Conservation (phyloP, 140 eudicot species). For the Oenanthe javanica region DNA sequence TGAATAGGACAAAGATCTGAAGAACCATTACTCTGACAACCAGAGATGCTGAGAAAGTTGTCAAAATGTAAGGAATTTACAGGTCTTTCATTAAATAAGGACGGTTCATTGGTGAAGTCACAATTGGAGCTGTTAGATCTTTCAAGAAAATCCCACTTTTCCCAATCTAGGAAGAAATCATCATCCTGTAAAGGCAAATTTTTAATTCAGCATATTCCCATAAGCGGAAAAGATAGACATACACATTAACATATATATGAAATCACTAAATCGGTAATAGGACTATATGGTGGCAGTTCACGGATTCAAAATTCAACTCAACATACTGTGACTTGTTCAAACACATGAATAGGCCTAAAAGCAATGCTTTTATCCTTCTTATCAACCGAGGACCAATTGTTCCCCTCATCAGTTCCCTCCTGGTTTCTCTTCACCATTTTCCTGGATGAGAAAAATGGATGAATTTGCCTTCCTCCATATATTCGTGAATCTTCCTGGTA, state of each 20-base stretch:
- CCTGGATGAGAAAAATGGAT: slow-evolving; percentile 73
- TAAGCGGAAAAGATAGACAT: too few relatives aligned
- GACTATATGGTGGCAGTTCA: background rate
- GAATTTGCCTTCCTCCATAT: slow-evolving; percentile 79
- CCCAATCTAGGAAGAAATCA: slow-evolving; percentile 61
- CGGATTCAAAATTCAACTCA: background rate
- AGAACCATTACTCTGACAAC: slow-evolving; percentile 26
- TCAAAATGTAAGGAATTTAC: slow-evolving; percentile 54
- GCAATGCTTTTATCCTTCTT: slow-evolving; percentile 33
- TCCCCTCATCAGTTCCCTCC: slow-evolving; percentile 32
- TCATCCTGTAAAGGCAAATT: slow-evolving; percentile 41
- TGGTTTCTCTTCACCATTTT: slow-evolving; percentile 49
- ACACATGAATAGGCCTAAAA: slow-evolving; percentile 69
- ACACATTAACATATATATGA: too few relatives aligned
- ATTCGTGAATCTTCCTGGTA: slow-evolving; percentile 82
- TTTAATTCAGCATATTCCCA: background rate
- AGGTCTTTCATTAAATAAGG: slow-evolving; percentile 35
- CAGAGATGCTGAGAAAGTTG: slow-evolving; percentile 25
- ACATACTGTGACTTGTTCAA: slow-evolving; percentile 60
- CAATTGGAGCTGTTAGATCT: slow-evolving; percentile 15
- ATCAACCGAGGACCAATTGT: slow-evolving; percentile 30
- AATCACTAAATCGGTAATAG: background rate
- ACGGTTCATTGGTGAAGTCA: slow-evolving; percentile 22
- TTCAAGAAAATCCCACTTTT: slow-evolving; percentile 55
- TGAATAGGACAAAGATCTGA: slow-evolving; percentile 18